Base-by-base conservation (phyloP, 139 green algal species). In the Pseudopediastrum boryanum region DNA sequence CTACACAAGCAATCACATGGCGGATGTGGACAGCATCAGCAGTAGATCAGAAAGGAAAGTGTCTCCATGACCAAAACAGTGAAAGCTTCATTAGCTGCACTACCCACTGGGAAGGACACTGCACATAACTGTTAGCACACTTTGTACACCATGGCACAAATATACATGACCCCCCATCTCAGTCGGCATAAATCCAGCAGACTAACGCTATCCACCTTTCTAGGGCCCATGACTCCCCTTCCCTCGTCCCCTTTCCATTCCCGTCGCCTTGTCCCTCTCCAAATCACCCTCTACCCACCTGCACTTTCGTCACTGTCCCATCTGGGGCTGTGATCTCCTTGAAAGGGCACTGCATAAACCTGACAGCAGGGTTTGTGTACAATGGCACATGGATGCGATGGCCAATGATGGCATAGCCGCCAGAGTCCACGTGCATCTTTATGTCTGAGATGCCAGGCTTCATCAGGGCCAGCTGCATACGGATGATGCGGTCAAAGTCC, bases 401-500 rank as follows among this genome's bases (percentile, higher is more conserved):
- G 5, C 83, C 88, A 0, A 41, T 16, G 43, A 72, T 78, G 7
- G 89, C 81, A 59, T 94, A 95, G 6, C 84, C 89, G 8, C 90
- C 90, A n/a, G 75, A 87, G 77, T 94, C 88, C 7, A 85, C 29
- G 79, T 92, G 88, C 50, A 80, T 62, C 50, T 73, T 70, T 69
- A 84, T 78, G 78, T 74, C 69, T 29, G 33, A 62, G 1, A 79
- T 56, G 33, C 77, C 65, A 0, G 88, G 84, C 52, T 80, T 83
- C 89, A 95, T 93, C 42, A 78, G 71, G 0, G 91, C 85, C 9
- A 95, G 80, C 82, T 94, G 91, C 73, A 93, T 52, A 5, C 91
- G 86, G 63, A 95, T 90, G 5, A 95, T 77, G 39, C 92, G 92
- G 51, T 54, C 6, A 68, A 92, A 70, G 79, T 91, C 84, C 0